Percentiles rank a stretch among this genome's conserved stretches.
Conservation (phyloP, 306 rosid genomes). For the Quercus engelmannii region DNA sequence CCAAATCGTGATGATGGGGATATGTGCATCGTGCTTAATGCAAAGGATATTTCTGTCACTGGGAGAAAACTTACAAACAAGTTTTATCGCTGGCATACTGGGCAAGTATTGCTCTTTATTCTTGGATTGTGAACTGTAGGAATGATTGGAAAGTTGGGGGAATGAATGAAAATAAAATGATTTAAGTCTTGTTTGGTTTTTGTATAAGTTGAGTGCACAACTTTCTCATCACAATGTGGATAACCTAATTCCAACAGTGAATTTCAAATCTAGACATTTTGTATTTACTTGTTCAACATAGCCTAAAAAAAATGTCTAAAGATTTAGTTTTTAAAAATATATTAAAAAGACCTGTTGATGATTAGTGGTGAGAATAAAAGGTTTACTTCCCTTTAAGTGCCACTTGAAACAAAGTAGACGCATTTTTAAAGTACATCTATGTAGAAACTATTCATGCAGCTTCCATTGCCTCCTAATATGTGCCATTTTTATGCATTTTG, state of each 20-base stretch:
- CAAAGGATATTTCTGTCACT: slow-evolving; percentile 79
- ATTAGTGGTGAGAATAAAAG: not conserved
- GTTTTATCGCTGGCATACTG: slow-evolving; percentile 93
- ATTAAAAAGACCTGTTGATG: not conserved
- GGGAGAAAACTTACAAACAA: slow-evolving; percentile 89
- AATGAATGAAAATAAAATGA: slow-evolving; percentile 2
- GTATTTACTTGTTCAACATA: not conserved
- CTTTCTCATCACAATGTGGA: not conserved
- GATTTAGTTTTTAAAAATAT: not conserved
- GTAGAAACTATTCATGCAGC: not conserved
- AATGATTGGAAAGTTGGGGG: slow-evolving; percentile 5
- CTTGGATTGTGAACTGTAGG: not conserved
- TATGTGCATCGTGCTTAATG: slow-evolving; percentile 93
- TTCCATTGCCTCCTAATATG: not conserved
- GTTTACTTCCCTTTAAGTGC: not conserved
- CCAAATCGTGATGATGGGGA: slow-evolving; percentile 95
- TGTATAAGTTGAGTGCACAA: not conserved
- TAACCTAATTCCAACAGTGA: not conserved
- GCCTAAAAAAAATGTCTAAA: not conserved
- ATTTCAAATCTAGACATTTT: not conserved
- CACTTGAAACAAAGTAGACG: not conserved
- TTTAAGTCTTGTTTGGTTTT: slow-evolving; percentile 16
- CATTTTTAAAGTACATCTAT: not conserved
- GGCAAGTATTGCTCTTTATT: slow-evolving; percentile 45
- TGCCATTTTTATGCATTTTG: not conserved